Evolutionary conservation across 768 basidiomycete species (phyloP), one percentile per base, ranked within the genome.

Genomic region (Dictyophora rubrovolvata): DNA sequence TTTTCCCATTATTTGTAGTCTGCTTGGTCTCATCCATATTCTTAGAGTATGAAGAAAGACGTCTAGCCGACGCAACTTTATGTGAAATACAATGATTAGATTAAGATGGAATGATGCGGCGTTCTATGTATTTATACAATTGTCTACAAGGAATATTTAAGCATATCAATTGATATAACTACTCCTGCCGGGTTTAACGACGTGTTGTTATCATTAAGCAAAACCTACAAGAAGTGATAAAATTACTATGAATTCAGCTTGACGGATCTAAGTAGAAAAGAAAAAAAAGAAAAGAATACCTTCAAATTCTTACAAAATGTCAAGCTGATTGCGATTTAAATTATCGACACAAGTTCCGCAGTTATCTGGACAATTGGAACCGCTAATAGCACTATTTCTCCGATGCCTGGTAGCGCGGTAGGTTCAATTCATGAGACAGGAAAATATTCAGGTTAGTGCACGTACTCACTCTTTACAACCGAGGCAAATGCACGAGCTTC

Each of bases 341-440:
- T 75, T 71, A 67, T 89, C 87, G 28, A 88, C 70, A 64, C 87
- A 89, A 21, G 79, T 76, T 5, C 76, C 73, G 65, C 87, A 89
- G 55, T 77, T 79, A 50, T 80, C 75, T 17, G 73, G 64, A 49
- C 76, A 78, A 63, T 74, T 73, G 36, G 64, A 67, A 60, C 67
- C 65, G 20, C 71, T 68, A 37, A 61, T 62, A 48, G 74, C 74
- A 18, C 72, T 77, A 17, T 69, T 59, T 1, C 82, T 80, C n/a
- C 85, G 83, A 65, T 89, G 87, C 36, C 57, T 59, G 37, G 20
- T 21, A 22, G 42, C 12, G n/a, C 36, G 36, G 14, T 42, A 14
- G 5, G 42, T 42, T 42, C n/a, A 42, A 42, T 14, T 42, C 12
- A 42, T 14, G 12, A 42, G 12, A 14, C 14, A 42, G 42, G 42